Conservation (phyloP, 345 rosid genomes). For the Eucalyptus curtisii region DNA sequence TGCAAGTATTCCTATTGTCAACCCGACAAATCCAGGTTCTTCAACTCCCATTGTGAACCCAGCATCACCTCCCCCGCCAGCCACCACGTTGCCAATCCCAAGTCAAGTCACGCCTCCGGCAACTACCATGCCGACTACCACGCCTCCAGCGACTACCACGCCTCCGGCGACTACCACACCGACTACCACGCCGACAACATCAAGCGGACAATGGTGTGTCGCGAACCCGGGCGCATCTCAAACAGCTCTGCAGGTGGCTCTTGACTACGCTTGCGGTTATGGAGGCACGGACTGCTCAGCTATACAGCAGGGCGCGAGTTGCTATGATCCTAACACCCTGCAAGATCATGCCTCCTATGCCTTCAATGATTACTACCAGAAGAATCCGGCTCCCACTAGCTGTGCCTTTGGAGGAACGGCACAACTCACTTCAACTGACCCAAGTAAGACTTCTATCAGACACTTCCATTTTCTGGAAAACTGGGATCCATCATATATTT, state of each 20-base stretch:
- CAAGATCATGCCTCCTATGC: conserved; percentile 90
- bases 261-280: conserved; percentile 93
- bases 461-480: not conserved
- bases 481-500: not conserved
- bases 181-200: not conserved
- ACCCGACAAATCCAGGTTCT: conserved; percentile 58
- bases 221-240: conserved; percentile 63
- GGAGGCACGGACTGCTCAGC: conserved; percentile 92
- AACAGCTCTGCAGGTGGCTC: conserved; percentile 86
- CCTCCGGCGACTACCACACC: not conserved
- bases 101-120: conserved; percentile 2
- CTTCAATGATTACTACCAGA: conserved; percentile 89
- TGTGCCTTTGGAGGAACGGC: conserved; percentile 91
- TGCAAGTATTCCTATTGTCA: conserved; percentile 40
- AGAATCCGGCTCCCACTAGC: conserved; percentile 85
- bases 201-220: conserved; percentile 66
- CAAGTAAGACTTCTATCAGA: conserved; percentile 47
- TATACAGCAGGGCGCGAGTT: conserved; percentile 58
- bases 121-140: not conserved
- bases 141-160: not conserved
- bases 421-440: conserved; percentile 73
- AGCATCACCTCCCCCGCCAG: conserved; percentile 9
- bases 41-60: conserved; percentile 22
- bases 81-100: conserved; percentile 18
- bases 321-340: conserved; percentile 64